Evolutionary conservation across 2,329 filamentous ascomycete genomes (phyloP).

Genomic region (Stylonectria norvegica): DNA sequence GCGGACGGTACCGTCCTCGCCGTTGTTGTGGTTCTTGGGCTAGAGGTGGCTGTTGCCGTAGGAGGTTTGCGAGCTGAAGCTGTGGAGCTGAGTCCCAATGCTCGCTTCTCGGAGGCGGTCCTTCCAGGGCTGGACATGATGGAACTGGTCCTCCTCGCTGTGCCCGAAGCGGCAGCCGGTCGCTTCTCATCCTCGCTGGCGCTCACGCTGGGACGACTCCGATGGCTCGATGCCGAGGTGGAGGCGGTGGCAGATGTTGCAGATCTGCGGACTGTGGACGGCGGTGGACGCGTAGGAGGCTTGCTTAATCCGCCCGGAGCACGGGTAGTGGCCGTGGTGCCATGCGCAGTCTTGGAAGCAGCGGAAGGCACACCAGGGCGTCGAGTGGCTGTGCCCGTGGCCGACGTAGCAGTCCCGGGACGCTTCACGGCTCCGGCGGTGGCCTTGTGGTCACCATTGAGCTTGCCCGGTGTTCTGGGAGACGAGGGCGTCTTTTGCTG

Average conservation of each 20-base stretch:
- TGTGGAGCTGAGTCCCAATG: conserved; percentile 30
- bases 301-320: conserved; percentile 43
- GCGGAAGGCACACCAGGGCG: conserved; percentile 29
- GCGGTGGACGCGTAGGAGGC: conserved; percentile 47
- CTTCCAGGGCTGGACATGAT: conserved; percentile 39
- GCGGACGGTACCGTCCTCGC: conserved; percentile 29
- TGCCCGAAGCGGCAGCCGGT: conserved; percentile 35
- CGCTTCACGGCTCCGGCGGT: conserved; percentile 36
- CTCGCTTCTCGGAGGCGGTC: conserved; percentile 33
- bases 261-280: conserved; percentile 30
- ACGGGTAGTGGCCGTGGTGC: conserved; percentile 33
- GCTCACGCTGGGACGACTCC: conserved; percentile 46
- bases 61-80: conserved; percentile 34
- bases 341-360: conserved; percentile 23
- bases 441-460: conserved; percentile 28
- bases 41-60: conserved; percentile 29
- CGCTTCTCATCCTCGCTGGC: conserved; percentile 51
- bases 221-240: conserved; percentile 41
- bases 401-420: conserved; percentile 29
- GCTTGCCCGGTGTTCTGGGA: conserved; percentile 33
- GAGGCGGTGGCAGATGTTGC: conserved; percentile 33
- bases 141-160: conserved; percentile 44
- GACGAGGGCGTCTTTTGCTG: conserved; percentile 29
- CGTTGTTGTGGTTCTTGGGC: conserved; percentile 34
- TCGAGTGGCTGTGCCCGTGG: conserved; percentile 34